A percentile compares a stretch with the other conserved stretches of the same genome.
Conservation (phyloP, 176 grass and related monocot species). For the Oryza brachyantha region DNA sequence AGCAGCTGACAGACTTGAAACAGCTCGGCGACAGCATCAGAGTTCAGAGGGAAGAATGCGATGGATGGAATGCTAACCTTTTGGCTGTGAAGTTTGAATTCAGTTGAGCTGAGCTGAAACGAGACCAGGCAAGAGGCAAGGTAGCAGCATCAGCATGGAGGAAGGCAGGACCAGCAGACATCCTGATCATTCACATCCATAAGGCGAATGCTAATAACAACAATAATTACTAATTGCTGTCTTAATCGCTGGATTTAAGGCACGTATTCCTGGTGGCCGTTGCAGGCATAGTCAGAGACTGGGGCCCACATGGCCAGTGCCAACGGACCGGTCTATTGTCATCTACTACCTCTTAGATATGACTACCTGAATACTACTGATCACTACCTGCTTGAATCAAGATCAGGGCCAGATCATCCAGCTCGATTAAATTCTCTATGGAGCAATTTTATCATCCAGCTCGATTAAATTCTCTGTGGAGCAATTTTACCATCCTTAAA, state of each 20-base stretch:
- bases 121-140: background rate
- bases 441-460: too few species aligned
- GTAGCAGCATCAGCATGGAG: background rate
- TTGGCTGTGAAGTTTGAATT: background rate
- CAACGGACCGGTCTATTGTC: conserved; percentile 4
- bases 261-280: conserved; percentile 11
- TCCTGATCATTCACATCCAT: conserved; percentile 7
- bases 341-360: background rate
- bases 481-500: too few species aligned
- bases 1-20: background rate
- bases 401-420: background rate
- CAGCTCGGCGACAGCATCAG: background rate
- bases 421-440: background rate
- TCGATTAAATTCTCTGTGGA: too few species aligned
- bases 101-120: background rate
- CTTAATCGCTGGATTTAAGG: conserved; percentile 39
- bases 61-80: background rate
- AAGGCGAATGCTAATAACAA: background rate
- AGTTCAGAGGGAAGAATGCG: background rate
- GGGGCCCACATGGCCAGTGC: background rate
- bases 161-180: background rate
- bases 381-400: background rate
- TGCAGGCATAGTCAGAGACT: background rate
- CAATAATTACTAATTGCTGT: conserved; percentile 20
- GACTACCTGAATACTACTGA: background rate